Evolutionary conservation across 1,284 basidiomycete species (phyloP), one percentile per base, ranked within the genome.

Genomic region (Ceratobasidium sp.): DNA sequence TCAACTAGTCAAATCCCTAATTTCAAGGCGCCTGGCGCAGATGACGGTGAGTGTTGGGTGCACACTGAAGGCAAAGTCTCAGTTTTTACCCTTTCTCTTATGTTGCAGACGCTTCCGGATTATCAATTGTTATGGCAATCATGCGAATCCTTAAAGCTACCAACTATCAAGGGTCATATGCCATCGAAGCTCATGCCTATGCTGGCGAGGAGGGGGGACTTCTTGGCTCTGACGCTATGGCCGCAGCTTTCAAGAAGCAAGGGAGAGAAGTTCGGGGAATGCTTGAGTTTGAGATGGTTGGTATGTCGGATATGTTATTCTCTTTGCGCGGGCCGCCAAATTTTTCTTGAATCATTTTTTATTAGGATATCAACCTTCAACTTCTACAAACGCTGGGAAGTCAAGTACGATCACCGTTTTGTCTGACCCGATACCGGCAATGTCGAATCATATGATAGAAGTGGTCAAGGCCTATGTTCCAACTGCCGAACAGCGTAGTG

Each of bases 131-230:
- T 44, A 85, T 94, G 51, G 90, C 92, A 82, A 89, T 89, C 9
- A 87, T 92, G 83, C 87, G 89, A 42, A 89, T 88, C 10, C 88
- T 94, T 39, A 86, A 90, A 61, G 84, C 86, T 15, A 84, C 86
- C 49, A 87, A 87, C 51, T 93, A 89, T 84, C 85, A 85, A n/a
- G 91, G 91, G 0, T 84, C 87, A 23, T 85, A 84, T 4, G 89
- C 91, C 2, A 88, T 94, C 78, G 92, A 94, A 83, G 91, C 92
- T 84, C 91, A 93, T 26, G 68, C 68, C 87, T 90, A 90, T 84
- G 75, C 75, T 15, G 78, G 78, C 40, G 78, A 79, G 42, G 78
- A 79, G 64, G 78, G 78, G 10, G 78, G 78, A 20, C 61, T 79
- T 26, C 72, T 79, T 20, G 78, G 78, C 46, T 58, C 64, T 23